Base-by-base conservation (phyloP, 768 basidiomycete species). In the Jaapia argillacea region DNA sequence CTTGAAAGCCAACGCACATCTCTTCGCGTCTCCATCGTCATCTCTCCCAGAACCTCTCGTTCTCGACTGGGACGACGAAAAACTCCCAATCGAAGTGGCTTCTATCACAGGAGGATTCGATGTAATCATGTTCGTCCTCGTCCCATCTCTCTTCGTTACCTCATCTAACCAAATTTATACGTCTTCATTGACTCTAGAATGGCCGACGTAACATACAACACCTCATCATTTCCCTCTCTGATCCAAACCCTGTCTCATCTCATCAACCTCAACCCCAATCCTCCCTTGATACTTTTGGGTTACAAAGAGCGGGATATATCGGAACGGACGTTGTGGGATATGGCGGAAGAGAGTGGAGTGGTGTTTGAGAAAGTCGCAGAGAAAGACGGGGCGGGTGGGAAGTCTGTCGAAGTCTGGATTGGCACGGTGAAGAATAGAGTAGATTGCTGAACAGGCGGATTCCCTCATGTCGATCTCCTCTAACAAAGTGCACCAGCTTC, bases 161-260 rank as follows among this genome's bases (percentile, higher is more conserved):
- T 23, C 23, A 22, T 5, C 31, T 21, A 23, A 7, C 14, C 24
- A 14, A 13, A n/a, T n/a, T 47, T 31, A 24, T 46, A 12, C n/a
- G 20, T 26, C 21, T 13, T 28, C 20, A 16, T 37, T 31, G 6
- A n/a, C 25, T 25, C 5, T 51, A 92, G 90, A 36, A 89, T 93
- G 79, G 86, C 90, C 10, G 92, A 96, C 53, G 87, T 93, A 5
- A 83, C 89, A 1, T 94, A 93, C 66, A 94, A 94, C 63, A 88
- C 86, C 1, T 65, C 79, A 1, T 84, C 88, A 1, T 96, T 94
- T 59, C 76, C 85, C 2, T 69, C 83, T 0, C 75, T 94, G 31
- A 60, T 89, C 14, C 63, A 64, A n/a, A 91, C 88, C 0, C 63
- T 94, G 20, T 60, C 65, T 4, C 56, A 60, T 2, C 65, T 92